Evolutionary conservation across 768 basidiomycete genomes (phyloP).

Genomic region (Russula sp.): DNA sequence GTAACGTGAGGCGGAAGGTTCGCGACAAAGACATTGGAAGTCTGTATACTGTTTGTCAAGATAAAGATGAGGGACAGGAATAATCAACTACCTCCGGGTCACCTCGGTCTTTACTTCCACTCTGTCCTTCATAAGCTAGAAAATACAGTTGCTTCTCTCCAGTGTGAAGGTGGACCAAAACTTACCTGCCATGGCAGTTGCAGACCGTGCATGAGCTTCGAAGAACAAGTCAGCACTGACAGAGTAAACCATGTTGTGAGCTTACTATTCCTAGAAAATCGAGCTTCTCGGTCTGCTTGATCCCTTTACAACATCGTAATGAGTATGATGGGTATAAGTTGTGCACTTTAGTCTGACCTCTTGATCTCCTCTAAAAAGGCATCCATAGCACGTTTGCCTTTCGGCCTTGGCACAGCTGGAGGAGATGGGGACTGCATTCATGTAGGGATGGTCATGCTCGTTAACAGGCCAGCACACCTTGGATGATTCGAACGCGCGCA

Average conservation of each 20-base stretch:
- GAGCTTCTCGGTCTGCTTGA: constrained; percentile 84
- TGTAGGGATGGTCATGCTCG: neutral
- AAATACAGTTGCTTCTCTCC: neutral
- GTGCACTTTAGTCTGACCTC: constrained; percentile 40
- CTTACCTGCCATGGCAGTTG: constrained; percentile 85
- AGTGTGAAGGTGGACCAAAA: constrained; percentile 7
- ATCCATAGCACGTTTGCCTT: constrained; percentile 96
- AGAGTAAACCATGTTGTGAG: neutral
- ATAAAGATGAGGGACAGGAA: neutral
- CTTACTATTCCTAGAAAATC: constrained; percentile 63
- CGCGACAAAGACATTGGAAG: constrained; percentile 93
- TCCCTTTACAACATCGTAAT: constrained; percentile 46
- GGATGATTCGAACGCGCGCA: constrained; percentile 30
- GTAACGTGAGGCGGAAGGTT: constrained; percentile 85
- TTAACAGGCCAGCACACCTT: constrained; percentile 24
- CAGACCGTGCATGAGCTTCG: constrained; percentile 60
- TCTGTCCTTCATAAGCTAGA: constrained; percentile 81
- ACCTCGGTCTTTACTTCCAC: constrained; percentile 82
- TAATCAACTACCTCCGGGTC: constrained; percentile 63
- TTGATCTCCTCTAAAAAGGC: constrained; percentile 95
- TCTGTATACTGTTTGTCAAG: constrained; percentile 39
- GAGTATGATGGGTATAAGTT: neutral
- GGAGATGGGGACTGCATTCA: constrained; percentile 50
- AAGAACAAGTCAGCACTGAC: neutral
- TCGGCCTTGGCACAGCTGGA: constrained; percentile 54